Evolutionary conservation across 352 stramenopile genomes (phyloP).

Genomic region (Plasmopara viticola): DNA sequence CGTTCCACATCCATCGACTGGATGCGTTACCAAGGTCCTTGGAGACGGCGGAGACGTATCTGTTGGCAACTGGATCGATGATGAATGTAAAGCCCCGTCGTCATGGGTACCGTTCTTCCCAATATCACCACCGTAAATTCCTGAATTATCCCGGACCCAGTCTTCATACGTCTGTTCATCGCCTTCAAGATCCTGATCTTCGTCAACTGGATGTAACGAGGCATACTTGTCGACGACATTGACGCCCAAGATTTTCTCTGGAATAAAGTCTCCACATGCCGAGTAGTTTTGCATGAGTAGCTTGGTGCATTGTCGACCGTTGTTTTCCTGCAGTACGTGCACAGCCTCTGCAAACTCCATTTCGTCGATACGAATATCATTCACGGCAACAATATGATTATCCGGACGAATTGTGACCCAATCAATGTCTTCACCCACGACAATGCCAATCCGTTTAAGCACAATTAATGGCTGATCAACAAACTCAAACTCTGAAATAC

Average conservation of each 20-base stretch:
- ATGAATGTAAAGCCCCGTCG: conserved; percentile 11
- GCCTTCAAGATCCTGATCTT: conserved; percentile 24
- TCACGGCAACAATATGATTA: conserved; percentile 85
- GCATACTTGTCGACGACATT: conserved; percentile 78
- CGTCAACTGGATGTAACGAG: conserved; percentile 60
- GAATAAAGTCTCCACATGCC: conserved; percentile 80
- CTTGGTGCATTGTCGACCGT: conserved; percentile 81
- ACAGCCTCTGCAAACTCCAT: conserved; percentile 79
- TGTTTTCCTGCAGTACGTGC: conserved; percentile 79
- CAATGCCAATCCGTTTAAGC: conserved; percentile 80
- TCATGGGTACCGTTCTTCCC: conserved; percentile 4
- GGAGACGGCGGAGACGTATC: conserved; percentile 7
- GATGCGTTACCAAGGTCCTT: conserved; percentile 1
- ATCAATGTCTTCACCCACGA: conserved; percentile 68
- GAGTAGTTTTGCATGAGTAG: conserved; percentile 86
- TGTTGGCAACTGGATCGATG: conserved; percentile 9
- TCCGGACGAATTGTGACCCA: conserved; percentile 72
- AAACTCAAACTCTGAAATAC: conserved; percentile 81
- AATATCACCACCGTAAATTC: conserved; percentile 15
- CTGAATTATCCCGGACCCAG: conserved; percentile 40
- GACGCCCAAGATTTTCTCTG: conserved; percentile 79
- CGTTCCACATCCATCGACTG: conserved; percentile 14
- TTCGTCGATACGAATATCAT: conserved; percentile 79
- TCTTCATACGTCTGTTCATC: conserved; percentile 55
- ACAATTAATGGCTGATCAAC: conserved; percentile 82